These are phyloP conservation scores for Reticulascus tulasneorum DNA, from an alignment of 2,329 filamentous ascomycete species.

Conservation along the genomic window DNA sequence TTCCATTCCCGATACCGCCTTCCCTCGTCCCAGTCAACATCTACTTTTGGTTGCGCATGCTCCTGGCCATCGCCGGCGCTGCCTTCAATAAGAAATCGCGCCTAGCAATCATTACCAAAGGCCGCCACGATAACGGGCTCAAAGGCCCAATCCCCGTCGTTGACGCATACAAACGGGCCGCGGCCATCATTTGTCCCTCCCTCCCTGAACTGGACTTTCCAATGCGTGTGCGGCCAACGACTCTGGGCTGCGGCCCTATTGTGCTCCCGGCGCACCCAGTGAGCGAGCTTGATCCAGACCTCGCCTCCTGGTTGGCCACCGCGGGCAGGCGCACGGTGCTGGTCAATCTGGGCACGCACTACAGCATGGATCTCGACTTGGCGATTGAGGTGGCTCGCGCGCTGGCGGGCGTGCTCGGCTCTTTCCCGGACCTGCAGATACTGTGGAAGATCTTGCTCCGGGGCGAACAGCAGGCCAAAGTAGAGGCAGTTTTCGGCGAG, in stretches of 20 bases:
- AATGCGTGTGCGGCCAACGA: constrained; percentile 17
- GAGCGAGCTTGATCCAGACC: constrained; percentile 20
- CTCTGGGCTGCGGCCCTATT: constrained; percentile 18
- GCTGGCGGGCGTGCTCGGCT: constrained; percentile 17
- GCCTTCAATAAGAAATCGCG: background rate
- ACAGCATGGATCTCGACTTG: constrained; percentile 15
- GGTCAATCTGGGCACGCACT: constrained; percentile 21
- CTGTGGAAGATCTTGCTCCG: constrained; percentile 24
- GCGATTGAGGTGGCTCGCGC: constrained; percentile 23
- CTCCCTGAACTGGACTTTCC: constrained; percentile 18
- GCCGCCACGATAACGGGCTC: constrained; percentile 15
- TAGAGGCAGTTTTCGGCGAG: constrained; percentile 10
- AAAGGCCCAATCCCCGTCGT: constrained; percentile 17
- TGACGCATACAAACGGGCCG: constrained; percentile 10
- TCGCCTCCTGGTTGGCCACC: constrained; percentile 19
- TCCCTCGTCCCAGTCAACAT: constrained; percentile 36
- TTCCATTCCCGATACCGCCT: constrained; percentile 39
- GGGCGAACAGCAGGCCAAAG: constrained; percentile 13
- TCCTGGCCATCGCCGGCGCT: constrained; percentile 8
- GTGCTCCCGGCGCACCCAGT: constrained; percentile 14
- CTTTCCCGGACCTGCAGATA: constrained; percentile 20
- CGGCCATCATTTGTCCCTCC: constrained; percentile 22
- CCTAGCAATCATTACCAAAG: background rate
- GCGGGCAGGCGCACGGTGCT: constrained; percentile 18
- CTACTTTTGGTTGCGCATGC: constrained; percentile 15